Percentiles rank a stretch among this genome's conserved stretches.
These are phyloP conservation scores for Neopestalotiopsis sp. DNA, from an alignment of 2,329 filamentous ascomycete species.

Conservation along the genomic window DNA sequence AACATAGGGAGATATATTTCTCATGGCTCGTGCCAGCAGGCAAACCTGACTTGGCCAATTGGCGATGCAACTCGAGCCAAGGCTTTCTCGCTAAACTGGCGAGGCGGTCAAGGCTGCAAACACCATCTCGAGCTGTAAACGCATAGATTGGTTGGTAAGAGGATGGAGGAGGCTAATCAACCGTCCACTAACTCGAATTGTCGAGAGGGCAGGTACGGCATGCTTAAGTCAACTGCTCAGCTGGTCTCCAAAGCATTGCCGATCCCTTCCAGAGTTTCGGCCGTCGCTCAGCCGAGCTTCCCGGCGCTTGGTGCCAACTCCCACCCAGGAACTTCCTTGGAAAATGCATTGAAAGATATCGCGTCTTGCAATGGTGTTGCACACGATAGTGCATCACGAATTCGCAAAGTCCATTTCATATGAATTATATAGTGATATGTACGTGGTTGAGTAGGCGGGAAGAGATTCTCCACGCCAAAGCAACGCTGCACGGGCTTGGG, in stretches of 20 bases:
- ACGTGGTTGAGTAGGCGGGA: background rate
- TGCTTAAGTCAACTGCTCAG: background rate
- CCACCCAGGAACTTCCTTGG: background rate
- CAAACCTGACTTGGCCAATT: background rate
- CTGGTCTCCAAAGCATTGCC: background rate
- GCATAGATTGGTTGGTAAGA: background rate
- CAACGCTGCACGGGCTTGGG: conserved; percentile 11
- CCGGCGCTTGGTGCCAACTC: background rate
- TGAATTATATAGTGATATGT: background rate
- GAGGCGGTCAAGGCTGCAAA: conserved; percentile 6
- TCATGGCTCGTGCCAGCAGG: background rate
- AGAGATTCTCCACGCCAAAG: background rate
- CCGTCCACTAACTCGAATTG: background rate
- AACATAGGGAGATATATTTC: background rate
- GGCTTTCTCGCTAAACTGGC: background rate
- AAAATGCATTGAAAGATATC: background rate
- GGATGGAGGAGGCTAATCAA: background rate
- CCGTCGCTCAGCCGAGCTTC: background rate
- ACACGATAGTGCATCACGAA: background rate
- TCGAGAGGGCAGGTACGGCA: background rate
- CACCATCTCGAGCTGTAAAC: background rate
- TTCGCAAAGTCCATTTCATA: background rate
- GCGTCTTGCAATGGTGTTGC: background rate
- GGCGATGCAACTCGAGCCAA: background rate
- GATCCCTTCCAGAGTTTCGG: background rate